A percentile compares a stretch with the other conserved stretches of the same genome.
phyloP scores from a whole-genome alignment of 2,329 filamentous ascomycete species.

The Ophiognomonia clavigignenti-juglandacearum region DNA sequence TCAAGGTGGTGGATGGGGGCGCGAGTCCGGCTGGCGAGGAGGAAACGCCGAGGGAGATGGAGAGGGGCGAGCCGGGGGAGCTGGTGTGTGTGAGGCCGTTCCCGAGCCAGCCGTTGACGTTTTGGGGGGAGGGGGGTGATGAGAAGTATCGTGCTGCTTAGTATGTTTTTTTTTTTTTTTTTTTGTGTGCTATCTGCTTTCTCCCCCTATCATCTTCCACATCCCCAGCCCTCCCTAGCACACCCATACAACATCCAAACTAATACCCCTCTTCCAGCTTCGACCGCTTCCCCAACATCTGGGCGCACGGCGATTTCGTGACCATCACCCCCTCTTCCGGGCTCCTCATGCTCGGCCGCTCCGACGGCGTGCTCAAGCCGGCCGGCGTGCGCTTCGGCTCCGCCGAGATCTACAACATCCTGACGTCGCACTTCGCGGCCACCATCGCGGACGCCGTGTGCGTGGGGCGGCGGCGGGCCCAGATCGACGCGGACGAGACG shows the following conservation, averaged over 20 bases:
- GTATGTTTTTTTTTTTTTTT: not conserved
- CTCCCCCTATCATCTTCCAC: too few species aligned
- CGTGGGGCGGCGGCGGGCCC: conserved; percentile 64
- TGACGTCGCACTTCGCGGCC: conserved; percentile 73
- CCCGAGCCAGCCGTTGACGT: conserved; percentile 84
- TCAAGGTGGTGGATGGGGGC: conserved; percentile 55
- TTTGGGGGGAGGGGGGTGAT: conserved; percentile 71
- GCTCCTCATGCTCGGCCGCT: conserved; percentile 84
- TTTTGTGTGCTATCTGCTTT: not conserved
- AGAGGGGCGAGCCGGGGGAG: conserved; percentile 71
- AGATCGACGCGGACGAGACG: conserved; percentile 72
- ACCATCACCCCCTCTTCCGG: conserved; percentile 65
- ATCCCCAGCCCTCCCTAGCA: too few species aligned
- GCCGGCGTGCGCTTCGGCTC: conserved; percentile 87
- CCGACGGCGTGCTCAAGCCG: conserved; percentile 90
- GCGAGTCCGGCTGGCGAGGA: conserved; percentile 50
- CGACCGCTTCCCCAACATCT: conserved; percentile 68
- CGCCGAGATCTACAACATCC: conserved; percentile 94
- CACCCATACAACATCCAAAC: too few species aligned
- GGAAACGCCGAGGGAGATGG: conserved; percentile 27
- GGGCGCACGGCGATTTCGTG: conserved; percentile 96
- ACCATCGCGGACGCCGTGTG: conserved; percentile 84
- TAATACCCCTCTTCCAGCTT: conserved; percentile 43
- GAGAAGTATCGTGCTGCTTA: conserved; percentile 80
- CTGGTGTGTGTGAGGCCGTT: conserved; percentile 84